phyloP scores from a whole-genome alignment of 2,329 filamentous ascomycete species.

The Coniochaeta hoffmannii region DNA sequence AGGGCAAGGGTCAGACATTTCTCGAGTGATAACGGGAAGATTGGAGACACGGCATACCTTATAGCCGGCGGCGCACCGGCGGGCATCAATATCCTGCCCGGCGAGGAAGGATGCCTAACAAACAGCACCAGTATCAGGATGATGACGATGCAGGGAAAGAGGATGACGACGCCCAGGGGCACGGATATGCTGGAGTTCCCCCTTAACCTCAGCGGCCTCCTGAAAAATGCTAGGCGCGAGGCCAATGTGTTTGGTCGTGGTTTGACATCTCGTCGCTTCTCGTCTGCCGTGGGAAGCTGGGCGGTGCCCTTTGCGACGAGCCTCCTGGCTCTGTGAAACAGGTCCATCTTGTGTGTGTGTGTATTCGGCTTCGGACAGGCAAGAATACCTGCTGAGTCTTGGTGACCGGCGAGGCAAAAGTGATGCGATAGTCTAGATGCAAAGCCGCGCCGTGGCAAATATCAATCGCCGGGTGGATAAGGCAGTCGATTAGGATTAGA shows the following conservation, averaged over 20 bases:
- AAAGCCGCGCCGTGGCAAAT: neutral
- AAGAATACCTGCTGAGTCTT: neutral
- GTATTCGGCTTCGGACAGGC: neutral
- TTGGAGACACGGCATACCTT: conserved; percentile 49
- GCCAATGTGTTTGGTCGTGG: conserved; percentile 29
- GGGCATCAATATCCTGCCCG: conserved; percentile 78
- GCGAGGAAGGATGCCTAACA: conserved; percentile 76
- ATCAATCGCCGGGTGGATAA: neutral
- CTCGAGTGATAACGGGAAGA: neutral
- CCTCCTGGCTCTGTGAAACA: conserved; percentile 48
- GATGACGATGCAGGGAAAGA: conserved; percentile 89
- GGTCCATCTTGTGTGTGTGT: conserved; percentile 38
- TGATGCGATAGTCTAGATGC: neutral
- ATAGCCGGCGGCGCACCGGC: conserved; percentile 83
- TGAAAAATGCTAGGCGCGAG: conserved; percentile 68
- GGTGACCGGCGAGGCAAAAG: neutral
- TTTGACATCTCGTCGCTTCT: conserved; percentile 32
- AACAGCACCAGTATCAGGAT: conserved; percentile 86
- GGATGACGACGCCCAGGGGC: conserved; percentile 82
- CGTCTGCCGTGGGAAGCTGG: conserved; percentile 42
- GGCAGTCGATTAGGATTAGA: neutral
- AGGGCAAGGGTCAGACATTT: neutral
- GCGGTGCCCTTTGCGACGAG: conserved; percentile 35
- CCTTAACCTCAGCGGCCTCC: conserved; percentile 77
- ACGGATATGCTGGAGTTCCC: conserved; percentile 90